A percentile compares a stretch with the other conserved stretches of the same genome.
phyloP scores from a whole-genome alignment of 352 stramenopile species.

The Lagenidium sp. region DNA sequence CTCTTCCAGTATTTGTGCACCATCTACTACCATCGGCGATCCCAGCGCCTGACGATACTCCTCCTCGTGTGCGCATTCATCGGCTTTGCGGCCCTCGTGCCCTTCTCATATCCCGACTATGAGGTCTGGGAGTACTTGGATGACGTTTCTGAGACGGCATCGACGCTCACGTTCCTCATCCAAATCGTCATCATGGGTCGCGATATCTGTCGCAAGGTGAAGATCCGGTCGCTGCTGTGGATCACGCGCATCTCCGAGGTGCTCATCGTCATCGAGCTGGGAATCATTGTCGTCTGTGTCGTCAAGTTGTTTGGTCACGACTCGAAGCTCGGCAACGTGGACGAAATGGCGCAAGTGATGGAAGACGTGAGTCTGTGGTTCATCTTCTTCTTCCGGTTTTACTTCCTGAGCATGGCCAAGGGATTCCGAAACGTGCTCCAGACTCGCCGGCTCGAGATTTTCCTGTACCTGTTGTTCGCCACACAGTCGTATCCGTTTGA shows the following conservation, averaged over 20 bases:
- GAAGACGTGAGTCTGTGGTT: conserved; percentile 6
- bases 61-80: conserved; percentile 9
- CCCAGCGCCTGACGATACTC: conserved; percentile 7
- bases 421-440: not conserved
- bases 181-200: conserved; percentile 15
- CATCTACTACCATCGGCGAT: conserved; percentile 1
- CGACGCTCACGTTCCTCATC: conserved; percentile 14
- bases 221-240: conserved; percentile 1
- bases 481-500: conserved; percentile 11
- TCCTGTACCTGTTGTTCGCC: conserved; percentile 10
- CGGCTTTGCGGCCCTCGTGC: conserved; percentile 16
- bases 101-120: conserved; percentile 12
- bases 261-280: conserved; percentile 5
- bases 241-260: conserved; percentile 3
- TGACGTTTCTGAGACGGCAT: conserved; percentile 13
- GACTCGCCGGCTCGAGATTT: conserved; percentile 3
- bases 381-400: conserved; percentile 13
- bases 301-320: conserved; percentile 3
- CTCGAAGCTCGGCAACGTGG: not conserved
- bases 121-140: conserved; percentile 14
- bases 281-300: conserved; percentile 6
- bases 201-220: conserved; percentile 13
- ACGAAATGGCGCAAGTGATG: conserved; percentile 2
- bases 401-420: conserved; percentile 7
- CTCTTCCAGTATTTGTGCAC: conserved; percentile 13